Percentiles rank a stretch among this genome's conserved stretches.
phyloP scores from a whole-genome alignment of 2,329 filamentous ascomycete species.

The Biscogniauxia sp. region DNA sequence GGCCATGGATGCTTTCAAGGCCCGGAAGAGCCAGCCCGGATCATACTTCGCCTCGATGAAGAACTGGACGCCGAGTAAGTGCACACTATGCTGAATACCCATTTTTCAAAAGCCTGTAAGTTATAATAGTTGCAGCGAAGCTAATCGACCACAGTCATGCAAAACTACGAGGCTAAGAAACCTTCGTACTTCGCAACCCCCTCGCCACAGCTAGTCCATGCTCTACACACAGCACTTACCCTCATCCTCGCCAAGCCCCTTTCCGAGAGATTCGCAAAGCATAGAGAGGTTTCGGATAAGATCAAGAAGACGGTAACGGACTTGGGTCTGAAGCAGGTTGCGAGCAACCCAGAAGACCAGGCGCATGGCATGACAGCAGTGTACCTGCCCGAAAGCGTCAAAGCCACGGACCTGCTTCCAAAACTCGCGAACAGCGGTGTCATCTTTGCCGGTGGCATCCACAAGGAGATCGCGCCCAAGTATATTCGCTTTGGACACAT shows the following conservation, averaged over 20 bases:
- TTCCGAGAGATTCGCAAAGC: conserved; percentile 77
- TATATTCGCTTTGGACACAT: conserved; percentile 98
- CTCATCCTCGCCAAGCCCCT: conserved; percentile 83
- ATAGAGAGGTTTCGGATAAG: conserved; percentile 75
- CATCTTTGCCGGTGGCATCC: conserved; percentile 90
- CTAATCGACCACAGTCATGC: conserved; percentile 68
- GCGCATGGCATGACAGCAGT: conserved; percentile 98
- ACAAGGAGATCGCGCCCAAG: conserved; percentile 90
- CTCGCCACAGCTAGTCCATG: conserved; percentile 88
- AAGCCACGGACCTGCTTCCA: conserved; percentile 79
- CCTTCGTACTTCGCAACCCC: conserved; percentile 97
- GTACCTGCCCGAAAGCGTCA: conserved; percentile 82
- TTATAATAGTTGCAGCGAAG: background rate
- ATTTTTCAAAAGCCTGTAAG: background rate
- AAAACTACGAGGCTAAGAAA: conserved; percentile 98
- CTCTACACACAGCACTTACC: conserved; percentile 82
- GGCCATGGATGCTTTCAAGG: conserved; percentile 77
- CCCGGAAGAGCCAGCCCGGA: conserved; percentile 74
- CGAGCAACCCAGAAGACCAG: conserved; percentile 82
- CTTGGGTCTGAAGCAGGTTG: conserved; percentile 84
- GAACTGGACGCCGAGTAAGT: conserved; percentile 87
- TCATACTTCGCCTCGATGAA: conserved; percentile 96
- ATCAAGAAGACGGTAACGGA: conserved; percentile 81
- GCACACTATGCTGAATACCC: too few relatives aligned
- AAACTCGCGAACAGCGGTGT: conserved; percentile 83